Evolutionary conservation across 192 early-diverging fungal species (phyloP).

Genomic region (Backusella liffmaniae): DNA sequence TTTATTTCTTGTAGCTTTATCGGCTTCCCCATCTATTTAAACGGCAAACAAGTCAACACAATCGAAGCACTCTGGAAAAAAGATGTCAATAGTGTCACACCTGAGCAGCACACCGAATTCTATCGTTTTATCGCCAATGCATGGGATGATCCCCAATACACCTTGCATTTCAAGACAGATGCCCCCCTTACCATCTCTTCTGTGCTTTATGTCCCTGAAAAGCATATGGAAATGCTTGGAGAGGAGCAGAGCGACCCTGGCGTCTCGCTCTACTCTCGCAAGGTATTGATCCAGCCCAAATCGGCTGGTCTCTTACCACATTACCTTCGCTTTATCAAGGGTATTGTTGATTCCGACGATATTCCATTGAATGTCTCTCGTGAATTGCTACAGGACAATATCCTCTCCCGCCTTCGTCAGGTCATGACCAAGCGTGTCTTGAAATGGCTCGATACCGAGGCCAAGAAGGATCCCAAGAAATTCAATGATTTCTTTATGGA

Average conservation of each 20-base stretch:
- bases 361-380: conserved; percentile 84
- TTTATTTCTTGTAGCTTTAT: conserved; percentile 44
- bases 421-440: conserved; percentile 55
- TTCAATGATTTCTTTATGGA: conserved; percentile 61
- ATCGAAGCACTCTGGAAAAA: conserved; percentile 64
- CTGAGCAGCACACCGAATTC: conserved; percentile 58
- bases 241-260: conserved; percentile 53
- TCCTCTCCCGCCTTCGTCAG: conserved; percentile 55
- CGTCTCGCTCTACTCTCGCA: conserved; percentile 62
- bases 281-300: conserved; percentile 66
- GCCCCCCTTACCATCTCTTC: conserved; percentile 57
- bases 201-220: conserved; percentile 59
- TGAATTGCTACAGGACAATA: conserved; percentile 75
- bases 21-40: conserved; percentile 58
- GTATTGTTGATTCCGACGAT: conserved; percentile 82
- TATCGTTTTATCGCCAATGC: conserved; percentile 62
- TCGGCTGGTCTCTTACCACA: conserved; percentile 70
- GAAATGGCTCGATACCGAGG: conserved; percentile 54
- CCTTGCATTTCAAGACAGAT: conserved; percentile 61
- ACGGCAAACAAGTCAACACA: conserved; percentile 54
- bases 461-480: conserved; percentile 43
- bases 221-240: conserved; percentile 56
- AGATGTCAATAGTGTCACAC: conserved; percentile 49
- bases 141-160: conserved; percentile 60
- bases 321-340: conserved; percentile 78